Evolutionary conservation across 768 basidiomycete species (phyloP).

Genomic region (Hydnomerulius pinastri): DNA sequence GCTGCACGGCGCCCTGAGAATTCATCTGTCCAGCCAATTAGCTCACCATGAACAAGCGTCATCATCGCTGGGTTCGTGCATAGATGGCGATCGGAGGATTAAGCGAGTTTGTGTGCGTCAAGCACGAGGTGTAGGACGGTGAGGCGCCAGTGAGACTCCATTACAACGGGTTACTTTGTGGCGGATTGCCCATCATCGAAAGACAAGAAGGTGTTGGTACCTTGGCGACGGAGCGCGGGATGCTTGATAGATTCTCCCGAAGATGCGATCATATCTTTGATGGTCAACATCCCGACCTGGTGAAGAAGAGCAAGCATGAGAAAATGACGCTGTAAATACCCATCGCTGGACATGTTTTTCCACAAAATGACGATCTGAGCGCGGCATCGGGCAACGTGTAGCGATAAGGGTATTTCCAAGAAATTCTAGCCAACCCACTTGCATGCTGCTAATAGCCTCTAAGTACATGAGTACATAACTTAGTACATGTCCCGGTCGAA

Average conservation of each 20-base stretch:
- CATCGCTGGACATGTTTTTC: not conserved
- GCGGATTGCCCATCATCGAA: not conserved
- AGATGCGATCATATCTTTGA: not conserved
- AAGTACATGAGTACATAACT: no score
- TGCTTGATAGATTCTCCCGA: not conserved
- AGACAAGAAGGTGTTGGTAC: not conserved
- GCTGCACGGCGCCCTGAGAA: not conserved
- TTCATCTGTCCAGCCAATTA: not conserved
- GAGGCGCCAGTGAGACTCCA: not conserved
- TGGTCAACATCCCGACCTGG: not conserved
- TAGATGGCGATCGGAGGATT: not conserved
- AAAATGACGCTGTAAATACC: not conserved
- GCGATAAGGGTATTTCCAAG: not conserved
- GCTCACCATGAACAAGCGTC: not conserved
- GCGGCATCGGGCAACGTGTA: not conserved
- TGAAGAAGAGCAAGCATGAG: not conserved
- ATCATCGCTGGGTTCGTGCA: not conserved
- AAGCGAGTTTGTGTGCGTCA: no score
- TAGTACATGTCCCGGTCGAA: no score
- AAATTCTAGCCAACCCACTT: not conserved
- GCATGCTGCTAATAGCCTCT: not conserved
- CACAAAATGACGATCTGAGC: no score
- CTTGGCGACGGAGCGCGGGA: not conserved
- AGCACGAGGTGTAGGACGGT: not conserved
- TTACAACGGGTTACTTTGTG: not conserved